Evolutionary conservation across 225 moss, liverwort and hornwort species (phyloP).

Genomic region (Thuidium tamariscinum): DNA sequence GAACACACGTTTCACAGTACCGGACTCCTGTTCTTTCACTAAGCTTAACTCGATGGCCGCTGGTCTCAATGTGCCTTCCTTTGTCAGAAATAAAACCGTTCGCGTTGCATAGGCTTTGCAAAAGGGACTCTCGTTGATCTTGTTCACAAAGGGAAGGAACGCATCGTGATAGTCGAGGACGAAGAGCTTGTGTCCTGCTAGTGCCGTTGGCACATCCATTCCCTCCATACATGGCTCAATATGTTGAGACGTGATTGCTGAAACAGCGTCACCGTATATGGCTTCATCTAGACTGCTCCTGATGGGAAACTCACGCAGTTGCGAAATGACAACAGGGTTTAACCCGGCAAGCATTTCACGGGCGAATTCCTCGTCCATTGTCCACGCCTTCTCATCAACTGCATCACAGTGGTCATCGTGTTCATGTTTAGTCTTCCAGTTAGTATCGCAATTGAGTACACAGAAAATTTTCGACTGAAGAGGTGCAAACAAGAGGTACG

Average conservation of each 20-base stretch:
- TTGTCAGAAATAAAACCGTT: constrained; percentile 43
- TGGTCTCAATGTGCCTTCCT: constrained; percentile 39
- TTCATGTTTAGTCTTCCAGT: background rate
- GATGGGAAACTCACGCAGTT: constrained; percentile 46
- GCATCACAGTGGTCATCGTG: background rate
- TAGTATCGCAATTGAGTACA: background rate
- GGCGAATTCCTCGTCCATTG: constrained; percentile 61
- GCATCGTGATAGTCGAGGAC: constrained; percentile 48
- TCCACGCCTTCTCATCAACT: constrained; percentile 72
- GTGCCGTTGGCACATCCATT: constrained; percentile 18
- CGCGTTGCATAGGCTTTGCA: constrained; percentile 54
- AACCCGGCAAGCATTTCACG: constrained; percentile 67
- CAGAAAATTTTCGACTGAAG: background rate
- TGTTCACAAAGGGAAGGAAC: constrained; percentile 41
- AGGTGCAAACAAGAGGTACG: background rate
- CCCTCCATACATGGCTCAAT: constrained; percentile 47
- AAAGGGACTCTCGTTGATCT: constrained; percentile 32
- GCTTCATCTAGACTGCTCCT: constrained; percentile 24
- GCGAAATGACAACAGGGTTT: constrained; percentile 46
- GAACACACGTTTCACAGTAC: constrained; percentile 27
- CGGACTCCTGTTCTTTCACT: background rate
- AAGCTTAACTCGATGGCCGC: constrained; percentile 56
- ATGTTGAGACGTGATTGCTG: constrained; percentile 36
- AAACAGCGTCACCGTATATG: constrained; percentile 15
- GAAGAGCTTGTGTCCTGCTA: constrained; percentile 38